phyloP scores from a whole-genome alignment of 805 yeast genomes.

The Citeromyces matritensis region DNA sequence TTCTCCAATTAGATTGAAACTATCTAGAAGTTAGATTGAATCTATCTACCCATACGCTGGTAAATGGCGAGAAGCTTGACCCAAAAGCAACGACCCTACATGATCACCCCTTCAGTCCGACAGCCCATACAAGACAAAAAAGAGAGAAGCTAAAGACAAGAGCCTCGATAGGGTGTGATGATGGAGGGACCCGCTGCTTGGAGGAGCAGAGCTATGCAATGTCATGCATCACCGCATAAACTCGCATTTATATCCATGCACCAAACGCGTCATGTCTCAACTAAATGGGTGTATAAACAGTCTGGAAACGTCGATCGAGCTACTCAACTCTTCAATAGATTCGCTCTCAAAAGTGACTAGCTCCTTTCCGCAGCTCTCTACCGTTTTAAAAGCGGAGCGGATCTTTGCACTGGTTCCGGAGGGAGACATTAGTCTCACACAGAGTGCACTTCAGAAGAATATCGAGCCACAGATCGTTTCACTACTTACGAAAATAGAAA shows the following conservation, averaged over 20 bases:
- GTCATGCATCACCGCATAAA: background rate
- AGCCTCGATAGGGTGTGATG: too few species aligned
- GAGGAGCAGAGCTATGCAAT: background rate
- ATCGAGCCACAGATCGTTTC: conserved; percentile 18
- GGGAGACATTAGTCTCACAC: conserved; percentile 20
- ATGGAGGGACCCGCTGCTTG: too few species aligned
- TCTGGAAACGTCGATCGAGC: conserved; percentile 14
- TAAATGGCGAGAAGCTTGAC: too few species aligned
- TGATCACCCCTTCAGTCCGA: too few species aligned
- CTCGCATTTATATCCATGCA: too few species aligned
- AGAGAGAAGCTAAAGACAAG: too few species aligned
- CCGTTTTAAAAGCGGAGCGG: conserved; percentile 17
- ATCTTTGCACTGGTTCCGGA: conserved; percentile 27
- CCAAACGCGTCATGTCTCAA: too few species aligned
- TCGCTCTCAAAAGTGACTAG: conserved; percentile 15
- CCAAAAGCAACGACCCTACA: too few species aligned
- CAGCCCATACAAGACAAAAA: too few species aligned
- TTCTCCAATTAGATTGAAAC: too few species aligned
- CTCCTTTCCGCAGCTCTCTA: conserved; percentile 17
- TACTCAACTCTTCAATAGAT: conserved; percentile 16
- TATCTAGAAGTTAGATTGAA: too few species aligned
- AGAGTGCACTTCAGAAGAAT: conserved; percentile 13
- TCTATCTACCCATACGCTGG: too few species aligned
- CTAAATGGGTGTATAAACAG: conserved; percentile 9
- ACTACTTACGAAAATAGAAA: conserved; percentile 10